Percentiles rank a stretch among this genome's conserved stretches.
Evolutionary conservation across 331 rosid species (phyloP).

Genomic region (Acacia pycnantha): DNA sequence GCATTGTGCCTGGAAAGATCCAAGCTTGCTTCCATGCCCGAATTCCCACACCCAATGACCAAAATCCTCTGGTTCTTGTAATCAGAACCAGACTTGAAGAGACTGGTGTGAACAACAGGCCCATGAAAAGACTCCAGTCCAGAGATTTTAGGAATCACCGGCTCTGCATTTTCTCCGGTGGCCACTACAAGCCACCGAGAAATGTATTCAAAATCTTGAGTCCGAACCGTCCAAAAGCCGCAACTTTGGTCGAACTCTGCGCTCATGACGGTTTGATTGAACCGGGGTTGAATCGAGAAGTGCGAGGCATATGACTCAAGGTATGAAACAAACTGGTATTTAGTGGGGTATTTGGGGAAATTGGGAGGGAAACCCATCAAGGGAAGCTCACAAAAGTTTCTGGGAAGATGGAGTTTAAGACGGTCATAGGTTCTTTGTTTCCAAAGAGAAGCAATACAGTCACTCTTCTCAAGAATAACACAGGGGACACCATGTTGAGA

Average conservation of each 20-base stretch:
- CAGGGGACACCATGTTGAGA: conserved; percentile 52
- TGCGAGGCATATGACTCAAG: conserved; percentile 69
- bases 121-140: conserved; percentile 61
- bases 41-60: conserved; percentile 93
- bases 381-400: conserved; percentile 79
- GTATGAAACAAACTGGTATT: conserved; percentile 74
- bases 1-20: conserved; percentile 92
- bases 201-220: conserved; percentile 45
- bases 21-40: conserved; percentile 99
- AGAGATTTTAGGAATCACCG: conserved; percentile 52
- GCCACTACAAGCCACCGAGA: conserved; percentile 88
- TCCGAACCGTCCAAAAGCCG: conserved; percentile 62
- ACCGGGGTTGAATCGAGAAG: conserved; percentile 61
- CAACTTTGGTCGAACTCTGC: conserved; percentile 49
- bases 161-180: conserved; percentile 94
- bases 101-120: conserved; percentile 59
- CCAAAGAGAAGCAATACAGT: conserved; percentile 90
- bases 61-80: conserved; percentile 60
- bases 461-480: conserved; percentile 63
- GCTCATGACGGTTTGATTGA: conserved; percentile 56
- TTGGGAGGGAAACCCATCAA: conserved; percentile 57
- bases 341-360: conserved; percentile 86
- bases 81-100: conserved; percentile 61
- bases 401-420: conserved; percentile 91
- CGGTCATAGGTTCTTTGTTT: conserved; percentile 76